These are phyloP conservation scores for Trichoderma atrobrunneum DNA, from an alignment of 2,329 filamentous ascomycete genomes.

Conservation along the genomic window DNA sequence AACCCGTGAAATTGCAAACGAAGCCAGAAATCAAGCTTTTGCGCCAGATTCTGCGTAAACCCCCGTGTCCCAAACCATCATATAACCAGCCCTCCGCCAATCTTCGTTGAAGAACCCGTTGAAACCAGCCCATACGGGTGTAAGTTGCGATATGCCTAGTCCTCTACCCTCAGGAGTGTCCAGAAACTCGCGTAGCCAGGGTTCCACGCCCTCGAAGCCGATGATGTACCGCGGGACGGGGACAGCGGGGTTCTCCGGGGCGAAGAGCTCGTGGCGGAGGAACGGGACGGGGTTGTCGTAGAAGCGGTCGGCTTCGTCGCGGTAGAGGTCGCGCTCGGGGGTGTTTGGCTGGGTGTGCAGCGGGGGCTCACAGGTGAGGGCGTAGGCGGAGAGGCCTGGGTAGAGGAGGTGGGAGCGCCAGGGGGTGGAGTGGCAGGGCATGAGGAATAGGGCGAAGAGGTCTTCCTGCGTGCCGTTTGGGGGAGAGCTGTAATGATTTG, in stretches of 20 bases:
- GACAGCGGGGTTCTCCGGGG: slow-evolving; percentile 18
- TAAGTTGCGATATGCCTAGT: slow-evolving; percentile 41
- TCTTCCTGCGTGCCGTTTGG: slow-evolving; percentile 35
- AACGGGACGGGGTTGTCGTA: slow-evolving; percentile 65
- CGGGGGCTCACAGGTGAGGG: slow-evolving; percentile 86
- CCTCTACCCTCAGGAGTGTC: slow-evolving; percentile 37
- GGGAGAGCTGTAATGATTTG: slow-evolving; percentile 25
- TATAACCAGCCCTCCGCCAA: slow-evolving; percentile 51
- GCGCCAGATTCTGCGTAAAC: slow-evolving; percentile 27
- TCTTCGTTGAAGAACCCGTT: slow-evolving; percentile 65
- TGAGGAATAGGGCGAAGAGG: slow-evolving; percentile 75
- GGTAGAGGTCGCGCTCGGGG: slow-evolving; percentile 63
- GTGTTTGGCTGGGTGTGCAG: slow-evolving; percentile 60
- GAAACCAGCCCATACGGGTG: slow-evolving; percentile 53
- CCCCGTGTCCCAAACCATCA: slow-evolving; percentile 60
- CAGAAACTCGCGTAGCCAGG: slow-evolving; percentile 45
- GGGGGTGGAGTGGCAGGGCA: slow-evolving; percentile 93
- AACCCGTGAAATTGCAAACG: not conserved
- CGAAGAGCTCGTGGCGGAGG: slow-evolving; percentile 52
- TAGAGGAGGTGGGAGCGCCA: slow-evolving; percentile 88
- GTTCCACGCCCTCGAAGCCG: slow-evolving; percentile 59
- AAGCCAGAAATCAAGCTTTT: slow-evolving; percentile 1
- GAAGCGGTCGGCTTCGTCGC: slow-evolving; percentile 89
- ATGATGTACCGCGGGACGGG: slow-evolving; percentile 55
- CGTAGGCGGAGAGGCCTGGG: slow-evolving; percentile 72